Conservation (phyloP, 2,329 filamentous ascomycete genomes). For the Neofusicoccum parvum region DNA sequence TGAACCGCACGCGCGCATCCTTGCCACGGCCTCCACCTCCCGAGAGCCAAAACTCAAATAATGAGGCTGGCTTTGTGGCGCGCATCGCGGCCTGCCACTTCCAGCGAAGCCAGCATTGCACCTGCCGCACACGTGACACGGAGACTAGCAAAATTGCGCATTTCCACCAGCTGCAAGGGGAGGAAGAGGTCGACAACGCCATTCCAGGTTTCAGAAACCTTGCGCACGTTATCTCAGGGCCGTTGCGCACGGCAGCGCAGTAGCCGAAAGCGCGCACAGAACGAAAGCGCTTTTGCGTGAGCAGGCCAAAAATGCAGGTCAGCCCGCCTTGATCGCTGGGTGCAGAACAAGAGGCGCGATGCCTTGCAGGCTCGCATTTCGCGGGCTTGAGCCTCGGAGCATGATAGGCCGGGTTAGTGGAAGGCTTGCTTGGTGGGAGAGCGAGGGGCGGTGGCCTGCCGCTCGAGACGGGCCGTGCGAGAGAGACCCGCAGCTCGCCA, state of each 20-base stretch:
- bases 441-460: slow-evolving; percentile 15
- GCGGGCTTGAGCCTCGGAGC: slow-evolving; percentile 1
- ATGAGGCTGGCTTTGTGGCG: slow-evolving; percentile 18
- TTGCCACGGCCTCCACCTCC: neutral
- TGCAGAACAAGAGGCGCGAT: slow-evolving; percentile 10
- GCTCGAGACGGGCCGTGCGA: slow-evolving; percentile 10
- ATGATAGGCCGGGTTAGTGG: slow-evolving; percentile 4
- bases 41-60: neutral
- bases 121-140: slow-evolving; percentile 4
- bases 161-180: slow-evolving; percentile 17
- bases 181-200: neutral
- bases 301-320: neutral
- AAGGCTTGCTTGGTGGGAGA: slow-evolving; percentile 5
- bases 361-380: slow-evolving; percentile 2
- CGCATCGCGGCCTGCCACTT: slow-evolving; percentile 1
- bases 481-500: slow-evolving; percentile 3
- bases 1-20: neutral
- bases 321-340: neutral
- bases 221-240: slow-evolving; percentile 13
- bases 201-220: slow-evolving; percentile 17
- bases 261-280: neutral
- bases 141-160: slow-evolving; percentile 13
- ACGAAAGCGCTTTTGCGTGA: neutral
- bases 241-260: neutral
- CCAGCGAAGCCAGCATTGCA: slow-evolving; percentile 1